A percentile compares a stretch with the other conserved stretches of the same genome.
Evolutionary conservation across 208 protist genomes (phyloP).

Genomic region (Entamoeba invadens): DNA sequence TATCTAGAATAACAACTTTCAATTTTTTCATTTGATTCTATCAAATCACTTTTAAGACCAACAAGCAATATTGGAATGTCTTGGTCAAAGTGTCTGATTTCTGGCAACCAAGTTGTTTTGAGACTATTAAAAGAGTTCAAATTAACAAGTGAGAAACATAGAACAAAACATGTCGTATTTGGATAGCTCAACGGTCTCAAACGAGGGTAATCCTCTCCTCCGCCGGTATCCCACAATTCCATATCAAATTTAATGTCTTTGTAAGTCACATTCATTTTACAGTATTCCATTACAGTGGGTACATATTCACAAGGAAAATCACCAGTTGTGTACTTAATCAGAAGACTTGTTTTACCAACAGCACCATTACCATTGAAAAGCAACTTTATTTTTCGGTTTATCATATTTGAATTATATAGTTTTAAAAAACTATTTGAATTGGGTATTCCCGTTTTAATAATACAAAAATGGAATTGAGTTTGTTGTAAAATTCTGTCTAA

Average conservation of each 20-base stretch:
- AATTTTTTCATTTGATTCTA: too few relatives aligned
- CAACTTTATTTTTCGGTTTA: too few relatives aligned
- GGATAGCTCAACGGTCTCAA: constrained; percentile 43
- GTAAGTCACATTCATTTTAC: constrained; percentile 5
- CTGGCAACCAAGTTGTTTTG: constrained; percentile 35
- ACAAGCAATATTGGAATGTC: constrained; percentile 39
- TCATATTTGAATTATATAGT: too few relatives aligned
- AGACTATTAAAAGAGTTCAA: constrained; percentile 54
- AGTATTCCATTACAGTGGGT: constrained; percentile 41
- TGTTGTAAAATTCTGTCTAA: too few relatives aligned
- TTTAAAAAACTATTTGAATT: too few relatives aligned
- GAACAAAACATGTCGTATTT: constrained; percentile 45
- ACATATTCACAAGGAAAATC: constrained; percentile 9
- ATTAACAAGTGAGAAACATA: constrained; percentile 56
- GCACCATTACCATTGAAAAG: not conserved
- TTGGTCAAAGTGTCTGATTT: constrained; percentile 8
- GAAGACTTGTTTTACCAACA: constrained; percentile 15
- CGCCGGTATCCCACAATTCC: constrained; percentile 35
- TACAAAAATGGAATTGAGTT: too few relatives aligned
- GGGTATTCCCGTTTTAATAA: too few relatives aligned
- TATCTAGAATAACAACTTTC: too few relatives aligned
- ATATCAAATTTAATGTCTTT: not conserved
- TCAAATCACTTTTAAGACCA: constrained; percentile 49
- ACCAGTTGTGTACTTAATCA: constrained; percentile 1
- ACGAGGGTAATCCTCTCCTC: constrained; percentile 47